phyloP scores from a whole-genome alignment of 1,139 yeast species.

The Pichia sp. region DNA sequence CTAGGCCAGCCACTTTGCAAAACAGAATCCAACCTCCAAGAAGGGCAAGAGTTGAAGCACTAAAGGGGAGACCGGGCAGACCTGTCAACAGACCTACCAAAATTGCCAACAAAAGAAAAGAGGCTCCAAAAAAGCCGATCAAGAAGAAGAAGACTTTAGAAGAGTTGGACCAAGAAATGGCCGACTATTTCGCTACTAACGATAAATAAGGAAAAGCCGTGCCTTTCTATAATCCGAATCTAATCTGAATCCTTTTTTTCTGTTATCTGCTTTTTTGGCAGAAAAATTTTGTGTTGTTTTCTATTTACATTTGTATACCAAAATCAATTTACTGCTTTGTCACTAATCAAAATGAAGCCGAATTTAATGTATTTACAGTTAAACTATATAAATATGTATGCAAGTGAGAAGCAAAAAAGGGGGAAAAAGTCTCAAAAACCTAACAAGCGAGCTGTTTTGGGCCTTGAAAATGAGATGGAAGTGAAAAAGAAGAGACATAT shows the following conservation, averaged over 20 bases:
- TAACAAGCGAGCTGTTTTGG: too few relatives aligned
- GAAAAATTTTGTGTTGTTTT: not conserved
- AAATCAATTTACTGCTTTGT: not conserved
- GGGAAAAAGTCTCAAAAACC: too few relatives aligned
- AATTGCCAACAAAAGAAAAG: constrained; percentile 9
- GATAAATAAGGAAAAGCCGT: constrained; percentile 18
- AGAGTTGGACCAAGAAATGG: constrained; percentile 91
- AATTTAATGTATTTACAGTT: not conserved
- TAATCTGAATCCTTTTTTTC: not conserved
- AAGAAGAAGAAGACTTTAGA: constrained; percentile 76
- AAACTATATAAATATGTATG: too few relatives aligned
- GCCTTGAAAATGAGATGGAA: too few relatives aligned
- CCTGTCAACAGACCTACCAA: constrained; percentile 4
- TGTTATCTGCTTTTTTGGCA: not conserved
- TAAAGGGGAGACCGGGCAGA: constrained; percentile 17
- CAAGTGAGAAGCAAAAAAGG: too few relatives aligned
- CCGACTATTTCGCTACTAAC: constrained; percentile 42
- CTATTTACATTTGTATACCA: not conserved
- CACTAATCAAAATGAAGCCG: not conserved
- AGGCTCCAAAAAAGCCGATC: constrained; percentile 30
- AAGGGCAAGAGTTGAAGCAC: constrained; percentile 1
- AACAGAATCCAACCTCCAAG: not conserved
- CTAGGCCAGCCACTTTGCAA: constrained; percentile 5
- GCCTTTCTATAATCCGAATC: not conserved
- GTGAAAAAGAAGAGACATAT: too few relatives aligned